Base-by-base conservation (phyloP, 1,284 basidiomycete genomes). In the Cryptococcus jaspeensis region DNA sequence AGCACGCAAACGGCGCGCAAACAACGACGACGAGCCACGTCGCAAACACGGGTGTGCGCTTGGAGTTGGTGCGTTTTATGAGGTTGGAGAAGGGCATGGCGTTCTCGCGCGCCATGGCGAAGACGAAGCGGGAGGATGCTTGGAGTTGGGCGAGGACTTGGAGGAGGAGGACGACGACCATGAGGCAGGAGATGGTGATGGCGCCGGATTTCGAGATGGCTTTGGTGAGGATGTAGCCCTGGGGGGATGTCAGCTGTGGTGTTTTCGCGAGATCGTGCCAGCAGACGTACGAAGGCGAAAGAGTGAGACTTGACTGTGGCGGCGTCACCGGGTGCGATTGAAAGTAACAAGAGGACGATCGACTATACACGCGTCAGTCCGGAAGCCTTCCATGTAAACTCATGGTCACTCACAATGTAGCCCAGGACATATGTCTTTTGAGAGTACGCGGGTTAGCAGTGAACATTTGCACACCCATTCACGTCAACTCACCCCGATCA, bases 81-180 rank as follows among this genome's bases (percentile, higher is more conserved):
- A 56, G 44, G 35, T 71, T 63, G 1, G 72, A 69, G 50, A 75
- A 78, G 0, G 76, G 76, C 53, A 77, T 63, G 18, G 74, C 75
- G 40, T 74, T 73, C 55, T 78, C 76, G 40, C 76, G 66, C 11
- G 74, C 75, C 7, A 74, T 59, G 22, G 76, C 70, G 52, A 75
- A 78, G 18, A 75, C 62, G 67, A 77, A 78, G 50, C 76, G 67
- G 13, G 74, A 73, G 12, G 72, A 71, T 4, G 75, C 71, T 63
- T 77, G 75, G 12, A 78, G 60, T 54, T 75, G 74, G 2, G 75
- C 75, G 37, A 72, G 64, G 32, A 73, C 59, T 62, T 78, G 76
- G 8, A 77, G 52, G 23, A 67, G 50, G 35, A 74, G 62, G 22
- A 68, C 63, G 12, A 73, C 43, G 38, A 75, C 63, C 50, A 73